A percentile compares a stretch with the other conserved stretches of the same genome.
phyloP scores from a whole-genome alignment of 2,329 filamentous ascomycete species.

The Atkinsonella texensis region DNA sequence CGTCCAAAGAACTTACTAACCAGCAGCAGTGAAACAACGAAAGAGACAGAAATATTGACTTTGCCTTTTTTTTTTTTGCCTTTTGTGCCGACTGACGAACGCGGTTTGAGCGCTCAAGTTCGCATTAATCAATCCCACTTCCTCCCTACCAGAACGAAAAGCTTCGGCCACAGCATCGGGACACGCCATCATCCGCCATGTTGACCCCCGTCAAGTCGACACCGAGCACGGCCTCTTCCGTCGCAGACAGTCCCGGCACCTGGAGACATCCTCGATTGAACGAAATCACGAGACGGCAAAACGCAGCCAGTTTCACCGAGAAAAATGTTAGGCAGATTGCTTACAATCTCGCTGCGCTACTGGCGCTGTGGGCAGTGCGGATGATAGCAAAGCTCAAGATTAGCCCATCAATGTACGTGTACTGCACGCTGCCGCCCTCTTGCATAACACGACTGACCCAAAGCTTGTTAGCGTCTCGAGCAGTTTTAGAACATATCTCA shows the following conservation, averaged over 20 bases:
- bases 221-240: slow-evolving; percentile 28
- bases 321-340: slow-evolving; percentile 59
- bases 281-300: slow-evolving; percentile 74
- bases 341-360: slow-evolving; percentile 48
- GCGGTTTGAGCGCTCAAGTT: background rate
- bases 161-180: background rate
- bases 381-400: slow-evolving; percentile 23
- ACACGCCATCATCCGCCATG: slow-evolving; percentile 11
- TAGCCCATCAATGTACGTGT: slow-evolving; percentile 25
- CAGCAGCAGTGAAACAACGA: slow-evolving; percentile 8
- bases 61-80: background rate
- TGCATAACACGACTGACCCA: background rate
- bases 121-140: background rate
- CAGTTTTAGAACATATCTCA: slow-evolving; percentile 23
- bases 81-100: background rate
- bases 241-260: slow-evolving; percentile 54
- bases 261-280: slow-evolving; percentile 85
- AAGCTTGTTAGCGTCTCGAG: slow-evolving; percentile 17
- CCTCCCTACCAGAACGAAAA: background rate
- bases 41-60: background rate
- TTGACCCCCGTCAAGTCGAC: slow-evolving; percentile 21
- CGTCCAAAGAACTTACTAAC: slow-evolving; percentile 18
- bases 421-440: background rate
- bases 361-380: slow-evolving; percentile 25
- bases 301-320: slow-evolving; percentile 66